Conservation (phyloP, 352 stramenopile species). For the Globisporangium nodosum region DNA sequence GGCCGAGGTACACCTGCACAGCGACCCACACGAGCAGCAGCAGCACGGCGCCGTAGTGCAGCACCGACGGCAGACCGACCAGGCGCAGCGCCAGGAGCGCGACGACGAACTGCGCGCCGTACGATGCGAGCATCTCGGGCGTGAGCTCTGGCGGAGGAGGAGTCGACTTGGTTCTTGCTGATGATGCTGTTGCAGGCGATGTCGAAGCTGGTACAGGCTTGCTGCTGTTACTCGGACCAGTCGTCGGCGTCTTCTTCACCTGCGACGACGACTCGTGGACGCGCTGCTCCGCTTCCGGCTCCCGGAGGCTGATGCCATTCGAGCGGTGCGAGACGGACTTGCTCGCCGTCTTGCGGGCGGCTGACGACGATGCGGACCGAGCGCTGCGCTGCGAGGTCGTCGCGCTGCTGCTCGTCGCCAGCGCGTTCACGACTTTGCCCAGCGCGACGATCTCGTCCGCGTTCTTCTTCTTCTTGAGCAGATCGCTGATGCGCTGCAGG, state of each 20-base stretch:
- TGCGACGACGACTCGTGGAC: background rate
- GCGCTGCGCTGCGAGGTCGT: background rate
- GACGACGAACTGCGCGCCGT: slow-evolving; percentile 46
- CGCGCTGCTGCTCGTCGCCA: background rate
- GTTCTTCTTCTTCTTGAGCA: slow-evolving; percentile 48
- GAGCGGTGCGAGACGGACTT: slow-evolving; percentile 1
- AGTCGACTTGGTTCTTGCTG: background rate
- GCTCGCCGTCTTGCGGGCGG: background rate
- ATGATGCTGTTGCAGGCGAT: background rate
- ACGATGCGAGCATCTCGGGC: slow-evolving; percentile 30
- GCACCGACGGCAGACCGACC: slow-evolving; percentile 29
- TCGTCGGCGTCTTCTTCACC: background rate
- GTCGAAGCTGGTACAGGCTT: background rate
- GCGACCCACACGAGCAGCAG: slow-evolving; percentile 48
- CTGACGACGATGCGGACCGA: background rate
- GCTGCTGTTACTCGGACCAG: background rate
- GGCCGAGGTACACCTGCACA: slow-evolving; percentile 50
- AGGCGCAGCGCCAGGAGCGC: slow-evolving; percentile 42
- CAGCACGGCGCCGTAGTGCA: slow-evolving; percentile 39
- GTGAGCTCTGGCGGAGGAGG: slow-evolving; percentile 6
- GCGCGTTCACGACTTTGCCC: slow-evolving; percentile 47
- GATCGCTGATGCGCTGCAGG: slow-evolving; percentile 42
- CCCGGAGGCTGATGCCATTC: background rate
- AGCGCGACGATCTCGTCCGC: slow-evolving; percentile 22
- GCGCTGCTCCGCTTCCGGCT: slow-evolving; percentile 8